Base-by-base conservation (phyloP, 345 rosid genomes). In the Hypericum perforatum region DNA sequence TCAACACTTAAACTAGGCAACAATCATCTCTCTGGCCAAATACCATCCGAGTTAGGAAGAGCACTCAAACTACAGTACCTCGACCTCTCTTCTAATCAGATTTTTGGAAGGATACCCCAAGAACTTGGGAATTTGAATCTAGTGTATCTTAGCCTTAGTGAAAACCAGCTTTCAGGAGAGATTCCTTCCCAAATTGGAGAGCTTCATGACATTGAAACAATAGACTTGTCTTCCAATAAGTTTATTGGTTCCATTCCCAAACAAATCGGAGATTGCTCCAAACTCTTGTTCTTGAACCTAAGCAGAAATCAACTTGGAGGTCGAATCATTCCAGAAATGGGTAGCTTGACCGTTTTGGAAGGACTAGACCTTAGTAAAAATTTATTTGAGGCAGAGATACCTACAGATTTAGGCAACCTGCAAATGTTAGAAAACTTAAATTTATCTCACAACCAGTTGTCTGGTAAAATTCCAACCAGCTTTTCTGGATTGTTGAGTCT, bases 321-420 rank as follows among this genome's bases (percentile, higher is more conserved):
- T 7, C 32, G 16, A 13, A 52, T 60, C 37, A 57, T 57, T 14
- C 6, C 11, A 10, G 57, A 60, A 37, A 5, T 60, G 6, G 37
- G 57, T 7, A 6, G 10, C 6, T 15, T 60, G 7, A 13, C 10
- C 0, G n/a, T 12, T 43, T 51, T 60, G 7, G 9, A 9, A 3
- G 11, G 0, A 37, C 44, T 57, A 5, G 71, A 67, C 41, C 56
- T 67, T 7, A 67, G 66, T 42, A 14, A 46, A 2, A 67, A 67
- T 48, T 56, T 5, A 7, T 41, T 61, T 0, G 5, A 2, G 0
- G 66, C 51, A 57, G 54, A 9, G 2, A 51, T 67, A 8, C 46
- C 66, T 6, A 9, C 1, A 5, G 29, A 41, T 42, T 6, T 66
- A 11, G 53, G 53, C n/a, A 16, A 54, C 0, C 44, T 60, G 55